Base-by-base conservation (phyloP, 2,329 filamentous ascomycete genomes). In the Pseudopyrenochaeta lycopersici region DNA sequence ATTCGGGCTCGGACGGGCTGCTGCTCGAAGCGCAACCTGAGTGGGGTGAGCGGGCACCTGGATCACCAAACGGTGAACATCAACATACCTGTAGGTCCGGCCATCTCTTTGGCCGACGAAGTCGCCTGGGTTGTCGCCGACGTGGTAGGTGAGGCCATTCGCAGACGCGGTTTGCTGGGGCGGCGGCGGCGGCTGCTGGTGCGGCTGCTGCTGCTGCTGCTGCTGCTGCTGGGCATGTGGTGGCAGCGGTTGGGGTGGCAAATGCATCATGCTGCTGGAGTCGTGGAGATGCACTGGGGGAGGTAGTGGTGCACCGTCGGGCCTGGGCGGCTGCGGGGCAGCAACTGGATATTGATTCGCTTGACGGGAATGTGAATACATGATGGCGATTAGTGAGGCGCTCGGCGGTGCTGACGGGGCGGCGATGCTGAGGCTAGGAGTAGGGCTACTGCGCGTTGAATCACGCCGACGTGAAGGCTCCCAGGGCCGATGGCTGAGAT, bases 1-100 rank as follows among this genome's bases (percentile, higher is more conserved):
- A 98, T 98, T 57, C 95, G 90, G 62, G 95, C 95, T 67, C 95
- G 88, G 67, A 91, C 84, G 45, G 95, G 95, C 76, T 98, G 92
- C 79, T 99, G 95, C 63, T 91, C 88, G 55, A 97, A 91, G 62
- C 88, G 82, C 45, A 97, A 84, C 57, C 88, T 90, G 75, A 76
- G 81, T 38, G 76, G 20, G 10, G 46, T 52, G 20, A 60, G 53
- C 44, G 23, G 23, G 23, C 39, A n/a, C 10, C 41, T n/a, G 20
- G n/a, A 29, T 17, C 10, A 18, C 33, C 3, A 11, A 40, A 27
- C 9, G 41, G 10, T 23, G 23, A 43, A 29, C 6, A 47, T 14
- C 7, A 36, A 46, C 12, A 9, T 54, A 62, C 62, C 44, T 58
- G 49, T 56, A 65, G 10, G 48, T 54, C 12, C 51, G 36, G 31